Percentiles rank a stretch among this genome's conserved stretches.
phyloP scores from a whole-genome alignment of 306 rosid genomes.

The Lotus japonicus region DNA sequence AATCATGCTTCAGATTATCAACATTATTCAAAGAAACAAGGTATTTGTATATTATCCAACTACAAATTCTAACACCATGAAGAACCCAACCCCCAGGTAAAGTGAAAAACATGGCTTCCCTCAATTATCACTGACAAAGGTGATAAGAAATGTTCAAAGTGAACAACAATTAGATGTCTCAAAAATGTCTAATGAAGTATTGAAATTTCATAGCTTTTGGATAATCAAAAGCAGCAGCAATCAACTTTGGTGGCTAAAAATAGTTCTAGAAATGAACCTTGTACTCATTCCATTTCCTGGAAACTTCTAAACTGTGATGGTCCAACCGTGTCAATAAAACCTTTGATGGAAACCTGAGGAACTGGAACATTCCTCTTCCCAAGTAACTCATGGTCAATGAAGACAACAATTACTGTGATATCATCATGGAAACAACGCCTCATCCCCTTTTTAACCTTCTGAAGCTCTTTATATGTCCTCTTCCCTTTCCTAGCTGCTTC shows the following conservation, averaged over 20 bases:
- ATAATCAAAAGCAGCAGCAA: slow-evolving; percentile 26
- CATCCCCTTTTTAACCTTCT: slow-evolving; percentile 56
- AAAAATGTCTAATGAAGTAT: slow-evolving; percentile 39
- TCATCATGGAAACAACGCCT: slow-evolving; percentile 78
- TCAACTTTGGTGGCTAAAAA: slow-evolving; percentile 25
- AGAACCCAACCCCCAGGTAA: background rate
- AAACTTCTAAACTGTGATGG: slow-evolving; percentile 57
- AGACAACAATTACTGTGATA: slow-evolving; percentile 69
- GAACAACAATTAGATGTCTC: slow-evolving; percentile 47
- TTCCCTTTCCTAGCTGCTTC: slow-evolving; percentile 70
- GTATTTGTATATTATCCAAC: slow-evolving; percentile 14
- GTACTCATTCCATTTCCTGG: slow-evolving; percentile 39
- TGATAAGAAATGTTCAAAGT: slow-evolving; percentile 21
- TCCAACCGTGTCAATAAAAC: slow-evolving; percentile 59
- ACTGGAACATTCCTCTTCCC: slow-evolving; percentile 29
- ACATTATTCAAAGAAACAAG: slow-evolving; percentile 17
- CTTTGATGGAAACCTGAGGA: slow-evolving; percentile 70
- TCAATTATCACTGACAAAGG: slow-evolving; percentile 15
- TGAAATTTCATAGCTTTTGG: slow-evolving; percentile 25
- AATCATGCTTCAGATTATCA: background rate
- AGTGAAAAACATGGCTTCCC: too few relatives aligned
- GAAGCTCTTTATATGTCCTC: slow-evolving; percentile 66
- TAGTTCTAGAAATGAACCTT: slow-evolving; percentile 21
- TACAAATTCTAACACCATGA: background rate
- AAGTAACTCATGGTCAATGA: slow-evolving; percentile 57